Evolutionary conservation across 805 yeast genomes (phyloP).

Genomic region (Candida nemodendra): DNA sequence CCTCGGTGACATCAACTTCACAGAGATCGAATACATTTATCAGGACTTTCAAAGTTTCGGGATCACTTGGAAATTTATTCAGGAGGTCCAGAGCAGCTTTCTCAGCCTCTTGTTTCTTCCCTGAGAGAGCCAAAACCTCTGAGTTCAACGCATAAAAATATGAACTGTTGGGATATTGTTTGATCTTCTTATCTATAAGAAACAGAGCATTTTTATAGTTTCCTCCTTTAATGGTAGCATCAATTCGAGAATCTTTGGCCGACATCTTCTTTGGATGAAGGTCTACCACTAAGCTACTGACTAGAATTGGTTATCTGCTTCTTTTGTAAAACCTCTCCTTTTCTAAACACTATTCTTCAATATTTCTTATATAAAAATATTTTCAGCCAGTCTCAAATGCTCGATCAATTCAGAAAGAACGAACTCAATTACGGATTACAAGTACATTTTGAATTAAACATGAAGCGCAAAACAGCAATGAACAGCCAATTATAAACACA

Average conservation of each 20-base stretch:
- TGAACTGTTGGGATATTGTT: slow-evolving; percentile 55
- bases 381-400: too few species aligned
- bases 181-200: slow-evolving; percentile 46
- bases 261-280: too few species aligned
- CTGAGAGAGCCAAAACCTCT: slow-evolving; percentile 34
- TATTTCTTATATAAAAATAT: too few species aligned
- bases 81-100: slow-evolving; percentile 31
- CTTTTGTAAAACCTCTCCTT: too few species aligned
- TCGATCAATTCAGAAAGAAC: too few species aligned
- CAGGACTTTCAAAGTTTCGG: slow-evolving; percentile 48
- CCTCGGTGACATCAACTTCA: slow-evolving; percentile 38
- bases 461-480: too few species aligned
- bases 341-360: too few species aligned
- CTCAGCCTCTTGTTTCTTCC: slow-evolving; percentile 34
- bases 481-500: neutral
- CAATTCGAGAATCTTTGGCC: slow-evolving; percentile 20
- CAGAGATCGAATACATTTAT: slow-evolving; percentile 41
- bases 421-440: too few species aligned
- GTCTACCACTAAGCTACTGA: too few species aligned
- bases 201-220: slow-evolving; percentile 53
- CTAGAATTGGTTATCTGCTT: too few species aligned
- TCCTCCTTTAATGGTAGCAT: slow-evolving; percentile 36
- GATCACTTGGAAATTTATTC: slow-evolving; percentile 50
- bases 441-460: too few species aligned
- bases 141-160: slow-evolving; percentile 49